Evolutionary conservation across 2,329 filamentous ascomycete species (phyloP).

Genomic region (Alternaria sp.): DNA sequence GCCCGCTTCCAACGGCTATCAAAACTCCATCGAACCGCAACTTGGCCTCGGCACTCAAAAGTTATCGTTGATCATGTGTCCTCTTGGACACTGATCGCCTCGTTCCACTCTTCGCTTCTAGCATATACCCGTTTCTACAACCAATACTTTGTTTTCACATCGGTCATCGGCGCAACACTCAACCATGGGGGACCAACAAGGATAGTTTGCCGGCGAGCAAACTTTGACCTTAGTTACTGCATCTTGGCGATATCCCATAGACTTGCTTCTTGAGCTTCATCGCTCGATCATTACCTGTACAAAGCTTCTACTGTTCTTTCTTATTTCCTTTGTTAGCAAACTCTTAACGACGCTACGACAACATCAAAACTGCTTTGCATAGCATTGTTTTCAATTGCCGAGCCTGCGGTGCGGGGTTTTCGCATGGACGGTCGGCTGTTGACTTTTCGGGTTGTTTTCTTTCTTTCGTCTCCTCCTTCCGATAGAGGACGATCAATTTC

Average conservation of each 20-base stretch:
- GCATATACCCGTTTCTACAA: conserved; percentile 34
- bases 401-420: conserved; percentile 8
- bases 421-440: conserved; percentile 21
- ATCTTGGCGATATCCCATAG: conserved; percentile 41
- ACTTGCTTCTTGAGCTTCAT: conserved; percentile 35
- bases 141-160: conserved; percentile 18
- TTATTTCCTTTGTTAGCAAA: conserved; percentile 15
- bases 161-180: conserved; percentile 18
- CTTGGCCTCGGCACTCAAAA: conserved; percentile 20
- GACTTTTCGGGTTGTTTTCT: conserved; percentile 9
- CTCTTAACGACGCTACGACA: conserved; percentile 29
- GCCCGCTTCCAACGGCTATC: conserved; percentile 8
- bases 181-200: conserved; percentile 5
- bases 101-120: conserved; percentile 17
- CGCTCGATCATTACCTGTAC: conserved; percentile 23
- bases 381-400: conserved; percentile 3
- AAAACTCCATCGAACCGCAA: not conserved
- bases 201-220: conserved; percentile 27
- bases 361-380: conserved; percentile 17
- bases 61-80: conserved; percentile 17
- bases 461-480: conserved; percentile 11
- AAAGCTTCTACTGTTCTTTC: conserved; percentile 13
- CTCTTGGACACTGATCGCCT: conserved; percentile 13
- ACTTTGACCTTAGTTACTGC: conserved; percentile 15
- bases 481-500: conserved; percentile 8